Percentiles rank a stretch among this genome's conserved stretches.
Conservation (phyloP, 768 basidiomycete genomes). For the Tricholoma saponaceum region DNA sequence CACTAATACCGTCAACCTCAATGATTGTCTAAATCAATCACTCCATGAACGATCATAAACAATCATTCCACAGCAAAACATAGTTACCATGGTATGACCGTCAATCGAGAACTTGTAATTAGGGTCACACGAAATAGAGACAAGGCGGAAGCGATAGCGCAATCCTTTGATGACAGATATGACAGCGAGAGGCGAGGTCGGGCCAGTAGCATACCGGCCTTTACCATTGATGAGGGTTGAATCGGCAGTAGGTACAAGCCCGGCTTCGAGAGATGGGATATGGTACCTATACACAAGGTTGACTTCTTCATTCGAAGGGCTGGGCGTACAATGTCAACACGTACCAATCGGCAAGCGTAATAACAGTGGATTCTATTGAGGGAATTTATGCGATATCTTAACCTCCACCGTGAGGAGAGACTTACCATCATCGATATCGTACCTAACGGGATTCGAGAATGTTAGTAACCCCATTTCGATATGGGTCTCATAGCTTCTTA, state of each 20-base stretch:
- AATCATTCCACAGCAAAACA: not conserved
- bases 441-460: not conserved
- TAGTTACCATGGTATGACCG: slow-evolving; percentile 25
- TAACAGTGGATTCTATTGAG: not conserved
- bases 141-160: slow-evolving; percentile 40
- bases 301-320: not conserved
- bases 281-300: slow-evolving; percentile 7
- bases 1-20: slow-evolving; percentile 29
- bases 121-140: slow-evolving; percentile 35
- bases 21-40: slow-evolving; percentile 22
- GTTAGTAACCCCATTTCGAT: not conserved
- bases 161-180: slow-evolving; percentile 25
- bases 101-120: slow-evolving; percentile 26
- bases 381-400: not conserved
- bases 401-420: not conserved
- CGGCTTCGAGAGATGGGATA: not conserved
- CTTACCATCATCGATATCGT: slow-evolving; percentile 1
- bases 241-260: slow-evolving; percentile 6
- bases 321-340: not conserved
- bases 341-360: slow-evolving; percentile 3
- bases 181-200: slow-evolving; percentile 20
- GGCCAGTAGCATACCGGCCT: slow-evolving; percentile 27
- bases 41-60: too few relatives aligned
- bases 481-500: not conserved
- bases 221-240: slow-evolving; percentile 30